phyloP scores from a whole-genome alignment of 345 rosid species.

The Linum tenue region DNA sequence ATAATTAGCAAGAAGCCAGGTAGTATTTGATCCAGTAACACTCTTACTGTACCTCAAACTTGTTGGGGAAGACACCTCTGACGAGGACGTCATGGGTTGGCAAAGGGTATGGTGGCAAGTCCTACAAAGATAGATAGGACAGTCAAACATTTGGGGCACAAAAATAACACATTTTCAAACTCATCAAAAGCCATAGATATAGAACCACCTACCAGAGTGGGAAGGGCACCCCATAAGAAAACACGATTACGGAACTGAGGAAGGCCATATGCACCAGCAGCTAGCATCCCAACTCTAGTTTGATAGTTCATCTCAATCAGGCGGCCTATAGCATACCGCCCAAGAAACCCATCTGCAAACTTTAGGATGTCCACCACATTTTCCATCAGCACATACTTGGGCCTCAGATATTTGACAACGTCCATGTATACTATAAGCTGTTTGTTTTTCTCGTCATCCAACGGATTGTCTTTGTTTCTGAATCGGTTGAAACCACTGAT shows the following conservation, averaged over 20 bases:
- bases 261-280: constrained; percentile 82
- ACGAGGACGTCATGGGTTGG: constrained; percentile 68
- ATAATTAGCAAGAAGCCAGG: not conserved
- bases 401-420: constrained; percentile 52
- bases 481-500: constrained; percentile 68
- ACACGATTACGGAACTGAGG: constrained; percentile 70
- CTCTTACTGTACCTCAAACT: constrained; percentile 45
- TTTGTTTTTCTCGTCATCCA: constrained; percentile 51
- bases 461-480: constrained; percentile 39
- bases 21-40: not conserved
- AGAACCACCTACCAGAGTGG: constrained; percentile 30
- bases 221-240: constrained; percentile 73
- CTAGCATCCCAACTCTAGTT: constrained; percentile 68
- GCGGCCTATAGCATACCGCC: constrained; percentile 60
- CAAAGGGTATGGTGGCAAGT: constrained; percentile 58
- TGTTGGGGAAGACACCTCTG: constrained; percentile 45
- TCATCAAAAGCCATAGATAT: not conserved
- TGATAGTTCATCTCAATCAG: constrained; percentile 63
- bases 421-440: constrained; percentile 61
- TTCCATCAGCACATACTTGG: constrained; percentile 68
- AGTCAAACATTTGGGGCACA: not conserved
- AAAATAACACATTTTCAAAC: not conserved
- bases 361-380: constrained; percentile 67
- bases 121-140: constrained; percentile 24
- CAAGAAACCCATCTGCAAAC: constrained; percentile 46